Conservation (phyloP, 2,329 filamentous ascomycete species). For the Fonsecaea pedrosoi region DNA sequence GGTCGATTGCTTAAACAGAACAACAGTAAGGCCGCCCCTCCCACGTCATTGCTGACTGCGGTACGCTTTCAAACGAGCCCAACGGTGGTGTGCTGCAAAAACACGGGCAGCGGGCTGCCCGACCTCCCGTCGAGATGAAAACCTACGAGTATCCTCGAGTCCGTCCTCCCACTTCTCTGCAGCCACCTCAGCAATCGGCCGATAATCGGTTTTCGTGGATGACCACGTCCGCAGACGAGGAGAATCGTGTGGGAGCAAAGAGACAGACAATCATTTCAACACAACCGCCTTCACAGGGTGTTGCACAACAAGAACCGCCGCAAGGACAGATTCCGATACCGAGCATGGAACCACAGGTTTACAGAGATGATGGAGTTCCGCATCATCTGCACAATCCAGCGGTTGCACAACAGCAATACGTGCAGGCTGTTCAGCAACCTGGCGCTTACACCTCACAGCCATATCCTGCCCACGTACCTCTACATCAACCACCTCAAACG, state of each 20-base stretch:
- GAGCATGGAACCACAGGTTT: conserved; percentile 25
- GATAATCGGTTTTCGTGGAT: conserved; percentile 36
- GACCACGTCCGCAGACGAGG: conserved; percentile 33
- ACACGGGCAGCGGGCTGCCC: conserved; percentile 26
- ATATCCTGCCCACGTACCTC: conserved; percentile 8
- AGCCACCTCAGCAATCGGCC: conserved; percentile 22
- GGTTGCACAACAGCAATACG: conserved; percentile 29
- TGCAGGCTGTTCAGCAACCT: conserved; percentile 15
- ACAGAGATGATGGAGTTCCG: conserved; percentile 13
- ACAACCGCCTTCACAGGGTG: conserved; percentile 1
- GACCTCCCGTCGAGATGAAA: conserved; percentile 28
- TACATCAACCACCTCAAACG: conserved; percentile 1
- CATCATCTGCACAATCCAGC: conserved; percentile 21
- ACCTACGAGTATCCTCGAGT: conserved; percentile 38
- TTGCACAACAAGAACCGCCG: neutral
- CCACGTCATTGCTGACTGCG: conserved; percentile 29
- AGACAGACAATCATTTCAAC: conserved; percentile 8
- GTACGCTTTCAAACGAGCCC: conserved; percentile 15
- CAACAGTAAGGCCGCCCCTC: conserved; percentile 18
- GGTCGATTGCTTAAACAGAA: conserved; percentile 8
- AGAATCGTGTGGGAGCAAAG: conserved; percentile 26
- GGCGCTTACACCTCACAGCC: conserved; percentile 17
- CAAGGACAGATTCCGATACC: neutral
- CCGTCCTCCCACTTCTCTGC: conserved; percentile 31
- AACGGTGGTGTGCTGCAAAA: neutral